A percentile compares a stretch with the other conserved stretches of the same genome.
These are phyloP conservation scores for Penicillium sp. DNA, from an alignment of 2,329 filamentous ascomycete species.

Conservation along the genomic window DNA sequence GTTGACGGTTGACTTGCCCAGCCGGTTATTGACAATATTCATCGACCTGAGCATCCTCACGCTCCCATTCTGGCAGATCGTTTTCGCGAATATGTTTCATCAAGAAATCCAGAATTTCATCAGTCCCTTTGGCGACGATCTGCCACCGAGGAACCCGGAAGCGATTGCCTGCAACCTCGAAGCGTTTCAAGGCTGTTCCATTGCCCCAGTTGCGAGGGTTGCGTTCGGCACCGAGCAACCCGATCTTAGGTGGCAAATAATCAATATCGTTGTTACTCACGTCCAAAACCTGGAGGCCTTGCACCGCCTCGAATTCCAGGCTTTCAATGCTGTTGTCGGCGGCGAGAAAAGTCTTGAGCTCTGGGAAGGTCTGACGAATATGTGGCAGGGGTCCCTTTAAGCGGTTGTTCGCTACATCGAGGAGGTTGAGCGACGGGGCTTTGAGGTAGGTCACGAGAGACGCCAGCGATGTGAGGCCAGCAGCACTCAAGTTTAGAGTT, in stretches of 20 bases:
- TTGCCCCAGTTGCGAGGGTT: conserved; percentile 34
- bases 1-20: background rate
- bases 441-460: conserved; percentile 62
- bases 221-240: conserved; percentile 62
- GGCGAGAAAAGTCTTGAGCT: conserved; percentile 64
- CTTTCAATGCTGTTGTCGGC: conserved; percentile 75
- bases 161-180: conserved; percentile 78
- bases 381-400: conserved; percentile 62
- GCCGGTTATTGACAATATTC: conserved; percentile 4
- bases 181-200: conserved; percentile 54
- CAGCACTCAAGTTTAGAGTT: conserved; percentile 70
- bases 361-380: conserved; percentile 65
- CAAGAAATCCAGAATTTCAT: conserved; percentile 76
- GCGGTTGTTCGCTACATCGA: conserved; percentile 82
- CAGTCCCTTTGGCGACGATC: conserved; percentile 79
- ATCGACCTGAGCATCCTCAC: conserved; percentile 19
- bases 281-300: conserved; percentile 71
- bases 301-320: conserved; percentile 67
- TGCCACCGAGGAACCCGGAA: conserved; percentile 85
- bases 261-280: conserved; percentile 80
- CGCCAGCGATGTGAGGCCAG: conserved; percentile 66
- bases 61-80: conserved; percentile 39
- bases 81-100: conserved; percentile 65
- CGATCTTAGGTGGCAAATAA: conserved; percentile 74
- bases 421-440: conserved; percentile 69